Conservation (phyloP, 805 yeast species). For the Saturnispora dispora region DNA sequence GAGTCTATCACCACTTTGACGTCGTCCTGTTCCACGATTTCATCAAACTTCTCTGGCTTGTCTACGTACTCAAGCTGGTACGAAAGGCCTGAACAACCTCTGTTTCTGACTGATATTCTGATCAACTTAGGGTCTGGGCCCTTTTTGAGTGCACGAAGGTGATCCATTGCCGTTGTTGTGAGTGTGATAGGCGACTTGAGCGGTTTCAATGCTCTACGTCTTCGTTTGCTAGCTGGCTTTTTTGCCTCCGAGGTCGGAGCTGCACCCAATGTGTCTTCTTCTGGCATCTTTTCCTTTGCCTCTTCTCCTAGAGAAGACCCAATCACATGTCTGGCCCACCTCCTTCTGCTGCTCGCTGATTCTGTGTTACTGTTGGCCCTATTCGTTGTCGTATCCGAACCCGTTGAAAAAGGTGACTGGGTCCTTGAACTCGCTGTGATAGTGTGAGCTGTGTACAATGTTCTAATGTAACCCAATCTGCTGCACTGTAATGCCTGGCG, state of each 20-base stretch:
- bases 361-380: neutral
- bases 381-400: neutral
- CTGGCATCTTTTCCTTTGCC: slow-evolving; percentile 2
- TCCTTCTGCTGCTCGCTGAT: slow-evolving; percentile 9
- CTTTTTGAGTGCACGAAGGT: slow-evolving; percentile 55
- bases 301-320: slow-evolving; percentile 11
- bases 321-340: slow-evolving; percentile 27
- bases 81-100: slow-evolving; percentile 95
- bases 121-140: slow-evolving; percentile 86
- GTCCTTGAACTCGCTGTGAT: neutral
- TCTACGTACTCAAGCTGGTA: slow-evolving; percentile 87
- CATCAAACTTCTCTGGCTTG: slow-evolving; percentile 92
- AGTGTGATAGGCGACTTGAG: slow-evolving; percentile 84
- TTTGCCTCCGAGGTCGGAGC: slow-evolving; percentile 10
- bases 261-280: slow-evolving; percentile 2
- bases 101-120: slow-evolving; percentile 86
- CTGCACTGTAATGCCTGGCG: neutral
- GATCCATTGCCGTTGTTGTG: slow-evolving; percentile 65
- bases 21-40: slow-evolving; percentile 85
- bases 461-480: neutral
- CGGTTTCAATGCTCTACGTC: slow-evolving; percentile 66
- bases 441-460: slow-evolving; percentile 2
- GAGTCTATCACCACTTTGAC: slow-evolving; percentile 90
- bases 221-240: slow-evolving; percentile 14
- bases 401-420: slow-evolving; percentile 6